Evolutionary conservation across 176 grass and related monocot genomes (phyloP).

Genomic region (Tillandsia leiboldiana): DNA sequence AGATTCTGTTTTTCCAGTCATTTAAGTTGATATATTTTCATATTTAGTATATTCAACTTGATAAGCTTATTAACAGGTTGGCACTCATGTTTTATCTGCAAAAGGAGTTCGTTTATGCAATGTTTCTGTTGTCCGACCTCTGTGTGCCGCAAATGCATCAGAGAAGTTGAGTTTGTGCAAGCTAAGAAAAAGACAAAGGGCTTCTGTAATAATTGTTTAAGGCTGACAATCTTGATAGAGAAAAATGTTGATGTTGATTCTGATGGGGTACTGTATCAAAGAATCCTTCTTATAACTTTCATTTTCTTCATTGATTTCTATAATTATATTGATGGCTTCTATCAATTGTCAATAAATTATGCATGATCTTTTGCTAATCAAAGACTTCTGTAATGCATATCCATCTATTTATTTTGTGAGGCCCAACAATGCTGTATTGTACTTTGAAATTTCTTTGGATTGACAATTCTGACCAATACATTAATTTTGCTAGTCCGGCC

Average conservation of each 20-base stretch:
- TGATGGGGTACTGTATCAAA: slow-evolving; percentile 16
- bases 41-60: neutral
- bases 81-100: slow-evolving; percentile 59
- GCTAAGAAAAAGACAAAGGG: slow-evolving; percentile 43
- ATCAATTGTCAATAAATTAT: neutral
- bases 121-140: slow-evolving; percentile 77
- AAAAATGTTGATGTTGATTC: slow-evolving; percentile 23
- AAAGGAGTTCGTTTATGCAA: slow-evolving; percentile 33
- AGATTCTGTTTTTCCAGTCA: slow-evolving; percentile 5
- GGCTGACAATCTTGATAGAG: slow-evolving; percentile 22
- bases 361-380: neutral
- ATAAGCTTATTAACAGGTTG: slow-evolving; percentile 37
- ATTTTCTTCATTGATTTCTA: neutral
- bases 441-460: no score
- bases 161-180: slow-evolving; percentile 48
- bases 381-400: neutral
- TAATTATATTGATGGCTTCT: neutral
- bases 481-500: no score
- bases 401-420: no score
- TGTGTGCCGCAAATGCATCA: slow-evolving; percentile 45
- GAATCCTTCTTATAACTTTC: neutral
- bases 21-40: slow-evolving; percentile 13
- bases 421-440: no score
- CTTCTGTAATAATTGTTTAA: slow-evolving; percentile 61
- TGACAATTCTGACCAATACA: no score